Base-by-base conservation (phyloP, 768 basidiomycete species). In the Trametes cinnabarina region DNA sequence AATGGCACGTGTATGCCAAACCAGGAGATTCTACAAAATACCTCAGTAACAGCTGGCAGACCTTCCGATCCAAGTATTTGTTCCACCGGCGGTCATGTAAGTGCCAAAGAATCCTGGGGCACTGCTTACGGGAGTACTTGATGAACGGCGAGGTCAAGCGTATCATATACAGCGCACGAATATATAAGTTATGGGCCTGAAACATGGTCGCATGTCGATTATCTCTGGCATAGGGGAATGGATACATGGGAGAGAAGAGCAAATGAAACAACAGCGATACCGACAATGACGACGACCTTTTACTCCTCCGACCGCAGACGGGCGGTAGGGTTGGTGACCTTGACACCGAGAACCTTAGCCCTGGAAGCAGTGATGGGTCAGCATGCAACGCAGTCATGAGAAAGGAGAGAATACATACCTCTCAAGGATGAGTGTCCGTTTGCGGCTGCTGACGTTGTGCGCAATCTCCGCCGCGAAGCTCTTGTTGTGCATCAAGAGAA, bases 401-500 rank as follows among this genome's bases (percentile, higher is more conserved):
- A 8, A 19, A 47, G 7, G 6, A 11, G 35, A 10, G 14, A 35
- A 17, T n/a, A 73, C 77, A 41, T 62, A 91, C 88, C 94, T 83
- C 76, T 95, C 93, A 49, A 98, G 77, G 66, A 99, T 94, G 56
- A 82, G 77, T 53, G 87, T 86, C 66, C 97, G 91, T 83, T 98
- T 98, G 73, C 92, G 88, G 81, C 90, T 91, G 79, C 88, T 92
- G 64, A 99, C 94, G 66, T 85, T 87, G 82, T 97, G 95, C 51
- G 97, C 97, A 67, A 99, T 94, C 74, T 96, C 93, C 52, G 94
- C 97, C 47, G 94, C 88, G 72, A 89, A 98, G 69, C 79, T 88
- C 81, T 92, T 92, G 85, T 93, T 95, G 85, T 98, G 95, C 94
- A 98, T 95, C 51, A 98, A 82, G 62, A 98, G 87, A 67, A 98